Evolutionary conservation across 1,284 basidiomycete species (phyloP), one percentile per base, ranked within the genome.

Genomic region (Microbotryomycetes sp.): DNA sequence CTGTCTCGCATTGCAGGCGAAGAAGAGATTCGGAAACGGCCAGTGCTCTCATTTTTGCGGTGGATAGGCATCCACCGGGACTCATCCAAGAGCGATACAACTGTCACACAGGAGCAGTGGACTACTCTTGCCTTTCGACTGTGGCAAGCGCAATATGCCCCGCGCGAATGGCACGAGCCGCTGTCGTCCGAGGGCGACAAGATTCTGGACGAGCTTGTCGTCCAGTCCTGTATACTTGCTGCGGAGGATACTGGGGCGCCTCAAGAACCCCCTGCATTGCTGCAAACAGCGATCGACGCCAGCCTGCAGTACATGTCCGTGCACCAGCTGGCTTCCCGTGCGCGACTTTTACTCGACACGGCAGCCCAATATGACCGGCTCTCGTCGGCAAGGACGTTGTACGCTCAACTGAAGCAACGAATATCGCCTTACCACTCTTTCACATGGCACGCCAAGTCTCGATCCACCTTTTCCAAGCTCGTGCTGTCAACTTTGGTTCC

Each of bases 381-480:
- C 4, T 13, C 18, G 9, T 49, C 63, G 45, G 60, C 66, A 1
- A 31, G 48, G 30, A 16, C 21, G 27, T 45, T 61, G 11, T 63
- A 65, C 45, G 30, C 51, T 45, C 21, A 41, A 18, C 46, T 58
- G 30, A 31, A 47, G 28, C 21, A 30, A n/a, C 50, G 47, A 3
- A 30, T 54, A 2, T 6, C 47, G 24, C 24, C 46, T 13, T 45
- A 28, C 26, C 45, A 29, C 3, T 56, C 52, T 2, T 68, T 68
- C 53, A 41, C 45, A 9, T 68, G 66, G 66, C 41, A 57, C 5
- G 48, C 55, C 3, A 18, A n/a, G 16, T 64, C 63, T 52, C 31
- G 54, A 13, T 35, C 24, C 3, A 18, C 55, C 16, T 61, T 63
- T 16, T 31, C 52, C 4, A 45, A 56, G 7, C 59, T 68, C 49